Base-by-base conservation (phyloP, 805 yeast species). In the Kodamaea sagamina region DNA sequence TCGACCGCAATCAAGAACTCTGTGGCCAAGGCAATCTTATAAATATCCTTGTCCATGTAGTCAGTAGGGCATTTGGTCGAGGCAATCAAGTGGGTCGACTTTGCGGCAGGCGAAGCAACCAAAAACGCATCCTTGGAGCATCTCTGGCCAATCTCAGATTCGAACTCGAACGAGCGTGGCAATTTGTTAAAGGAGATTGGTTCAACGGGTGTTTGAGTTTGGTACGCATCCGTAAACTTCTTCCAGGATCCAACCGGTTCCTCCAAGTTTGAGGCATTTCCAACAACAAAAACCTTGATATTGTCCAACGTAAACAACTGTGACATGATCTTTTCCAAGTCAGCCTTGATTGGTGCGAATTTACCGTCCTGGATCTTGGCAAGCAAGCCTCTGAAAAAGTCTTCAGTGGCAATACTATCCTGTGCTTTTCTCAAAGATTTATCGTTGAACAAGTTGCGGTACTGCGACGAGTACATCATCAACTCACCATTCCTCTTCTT, bases 1-100 rank as follows among this genome's bases (percentile, higher is more conserved):
- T 93, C 99, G 13, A 88, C 89, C 27, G 89, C 85, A 50, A 84
- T 86, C 43, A 93, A 69, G 54, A 82, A 85, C 43, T 86, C 89
- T 5, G 84, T 75, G 5, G 89, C 87, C 19, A 90, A 73, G 0
- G 84, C 75, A 31, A 92, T 72, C 18, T 82, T 84, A 40, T 85
- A 81, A 22, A 82, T 70, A 52, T 90, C 96, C 13, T 63, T 67
- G 39, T 65, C 52, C 29, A 61, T 47, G 47, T 68, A 72, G 41
- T 65, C 61, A 1, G 74, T 67, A 1, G 92, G 88, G 10, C 85
- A 78, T 1, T 67, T 67, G 0, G 95, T 74, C 4, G 81, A 63
- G 0, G 86, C 58, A 17, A 76, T 68, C 65, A 89, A 67, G 55
- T 79, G 86, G 4, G 92, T 76, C 0, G 96, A 84, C 50, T 89